Evolutionary conservation across 2,329 filamentous ascomycete species (phyloP), one percentile per base, ranked within the genome.

Genomic region (Nemania abortiva): DNA sequence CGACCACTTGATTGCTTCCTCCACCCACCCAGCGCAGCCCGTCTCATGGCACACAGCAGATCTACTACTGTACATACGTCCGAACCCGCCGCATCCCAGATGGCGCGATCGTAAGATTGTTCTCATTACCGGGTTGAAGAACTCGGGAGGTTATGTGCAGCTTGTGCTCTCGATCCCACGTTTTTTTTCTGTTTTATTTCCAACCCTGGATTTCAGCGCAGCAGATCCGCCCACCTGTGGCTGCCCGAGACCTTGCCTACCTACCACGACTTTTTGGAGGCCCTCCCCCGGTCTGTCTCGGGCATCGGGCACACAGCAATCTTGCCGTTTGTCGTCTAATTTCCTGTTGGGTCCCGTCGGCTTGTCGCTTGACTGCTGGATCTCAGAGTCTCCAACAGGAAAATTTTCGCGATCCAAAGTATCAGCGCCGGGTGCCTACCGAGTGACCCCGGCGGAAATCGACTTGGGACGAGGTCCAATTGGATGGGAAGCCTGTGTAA

Each of bases 351-450:
- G 45, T 67, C 70, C 73, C 74, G 74, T 72, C 57, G 59, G 53
- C 62, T 27, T 24, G 49, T 68, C 74, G 71, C 73, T 74, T 72
- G 71, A 74, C 68, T 72, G 70, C 74, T 65, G 74, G 72, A 75
- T 77, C 75, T 70, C 45, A 9, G 9, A 59, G 66, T 73, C 73
- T 72, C 50, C 57, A 73, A 74, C 66, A 74, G 72, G 74, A 69
- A 76, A 74, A 66, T 68, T 20, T 75, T 76, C 72, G 74, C 74
- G 74, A 76, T 68, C 50, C 22, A 39, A 31, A 50, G 34, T 53
- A 24, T 39, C 18, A 5, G 13, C 34, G 37, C 13, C 55, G 61
- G 68, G 24, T 63, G 53, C 37, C 68, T 66, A 54, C 66, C 68
- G 65, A 68, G 64, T 65, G 47, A 52, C 31, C 58, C 9, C 59